These are phyloP conservation scores for Cryptococcus jaspeensis DNA, from an alignment of 1,284 basidiomycete species.

Conservation along the genomic window DNA sequence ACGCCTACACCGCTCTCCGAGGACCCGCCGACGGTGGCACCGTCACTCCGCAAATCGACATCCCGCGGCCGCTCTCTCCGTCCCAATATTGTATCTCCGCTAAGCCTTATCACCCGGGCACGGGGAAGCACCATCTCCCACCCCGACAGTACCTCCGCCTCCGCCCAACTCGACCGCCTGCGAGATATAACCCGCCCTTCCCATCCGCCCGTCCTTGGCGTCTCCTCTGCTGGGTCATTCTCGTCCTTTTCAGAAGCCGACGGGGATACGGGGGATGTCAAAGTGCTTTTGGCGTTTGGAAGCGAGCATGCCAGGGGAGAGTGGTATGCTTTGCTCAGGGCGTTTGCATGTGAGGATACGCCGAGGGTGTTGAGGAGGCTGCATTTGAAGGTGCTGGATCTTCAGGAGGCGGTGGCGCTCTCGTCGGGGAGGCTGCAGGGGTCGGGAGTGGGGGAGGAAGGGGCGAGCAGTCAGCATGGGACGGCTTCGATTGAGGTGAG, in stretches of 20 bases:
- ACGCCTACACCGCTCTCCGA: background rate
- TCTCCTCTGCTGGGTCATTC: too few relatives aligned
- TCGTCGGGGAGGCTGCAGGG: background rate
- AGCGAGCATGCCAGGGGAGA: background rate
- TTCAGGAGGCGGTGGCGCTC: slow-evolving; percentile 17
- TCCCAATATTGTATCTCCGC: background rate
- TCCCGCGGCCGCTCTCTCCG: background rate
- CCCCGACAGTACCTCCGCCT: background rate
- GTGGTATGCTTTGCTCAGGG: slow-evolving; percentile 10
- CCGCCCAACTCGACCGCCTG: background rate
- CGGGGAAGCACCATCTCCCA: background rate
- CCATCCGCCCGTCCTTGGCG: background rate
- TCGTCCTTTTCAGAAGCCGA: background rate
- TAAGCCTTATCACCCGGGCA: background rate
- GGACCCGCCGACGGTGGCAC: background rate
- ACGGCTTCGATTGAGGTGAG: slow-evolving; percentile 3
- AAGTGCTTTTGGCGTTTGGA: slow-evolving; percentile 6
- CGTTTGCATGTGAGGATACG: background rate
- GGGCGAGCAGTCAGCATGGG: too few relatives aligned
- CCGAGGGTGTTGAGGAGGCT: slow-evolving; percentile 22
- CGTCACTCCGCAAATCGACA: background rate
- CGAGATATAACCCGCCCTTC: background rate
- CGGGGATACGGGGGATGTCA: background rate
- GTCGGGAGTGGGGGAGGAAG: background rate
- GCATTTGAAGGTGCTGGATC: slow-evolving; percentile 25